Evolutionary conservation across 768 basidiomycete species (phyloP).

Genomic region (Tylopilus sp.): DNA sequence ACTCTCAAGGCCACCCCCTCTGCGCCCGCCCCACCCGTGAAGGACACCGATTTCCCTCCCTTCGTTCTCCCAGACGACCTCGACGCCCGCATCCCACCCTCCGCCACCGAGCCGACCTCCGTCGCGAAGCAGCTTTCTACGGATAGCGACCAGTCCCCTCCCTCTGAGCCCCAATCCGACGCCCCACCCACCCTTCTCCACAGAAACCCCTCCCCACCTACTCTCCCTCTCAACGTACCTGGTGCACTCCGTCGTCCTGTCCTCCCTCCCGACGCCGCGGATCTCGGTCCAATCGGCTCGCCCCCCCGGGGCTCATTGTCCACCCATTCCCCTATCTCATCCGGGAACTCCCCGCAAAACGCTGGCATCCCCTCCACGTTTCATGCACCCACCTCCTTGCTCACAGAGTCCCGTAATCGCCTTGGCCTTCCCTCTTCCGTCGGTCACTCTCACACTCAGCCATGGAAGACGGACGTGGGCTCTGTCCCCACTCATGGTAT

Average conservation of each 20-base stretch:
- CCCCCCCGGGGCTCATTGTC: constrained; percentile 52
- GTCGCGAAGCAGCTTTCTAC: not conserved
- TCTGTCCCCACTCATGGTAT: constrained; percentile 19
- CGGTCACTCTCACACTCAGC: constrained; percentile 33
- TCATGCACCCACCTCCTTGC: constrained; percentile 60
- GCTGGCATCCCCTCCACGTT: constrained; percentile 60
- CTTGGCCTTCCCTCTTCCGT: constrained; percentile 54
- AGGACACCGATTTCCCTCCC: constrained; percentile 70
- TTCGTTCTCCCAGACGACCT: constrained; percentile 65
- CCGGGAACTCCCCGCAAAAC: constrained; percentile 38
- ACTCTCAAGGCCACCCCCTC: constrained; percentile 72
- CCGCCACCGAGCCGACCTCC: constrained; percentile 3
- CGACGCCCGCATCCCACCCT: constrained; percentile 18
- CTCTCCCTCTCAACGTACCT: constrained; percentile 50
- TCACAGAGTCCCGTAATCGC: constrained; percentile 37
- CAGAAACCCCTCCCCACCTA: constrained; percentile 41
- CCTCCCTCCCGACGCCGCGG: constrained; percentile 38
- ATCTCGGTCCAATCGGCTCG: constrained; percentile 83
- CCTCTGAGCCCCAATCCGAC: constrained; percentile 8
- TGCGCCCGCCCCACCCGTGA: constrained; percentile 73
- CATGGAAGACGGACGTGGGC: constrained; percentile 29
- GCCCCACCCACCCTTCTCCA: constrained; percentile 12
- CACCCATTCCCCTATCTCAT: constrained; percentile 53
- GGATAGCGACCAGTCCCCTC: constrained; percentile 10
- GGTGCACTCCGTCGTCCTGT: constrained; percentile 47